phyloP scores from a whole-genome alignment of 2,329 filamentous ascomycete genomes.

The Pseudonectria foliicola region DNA sequence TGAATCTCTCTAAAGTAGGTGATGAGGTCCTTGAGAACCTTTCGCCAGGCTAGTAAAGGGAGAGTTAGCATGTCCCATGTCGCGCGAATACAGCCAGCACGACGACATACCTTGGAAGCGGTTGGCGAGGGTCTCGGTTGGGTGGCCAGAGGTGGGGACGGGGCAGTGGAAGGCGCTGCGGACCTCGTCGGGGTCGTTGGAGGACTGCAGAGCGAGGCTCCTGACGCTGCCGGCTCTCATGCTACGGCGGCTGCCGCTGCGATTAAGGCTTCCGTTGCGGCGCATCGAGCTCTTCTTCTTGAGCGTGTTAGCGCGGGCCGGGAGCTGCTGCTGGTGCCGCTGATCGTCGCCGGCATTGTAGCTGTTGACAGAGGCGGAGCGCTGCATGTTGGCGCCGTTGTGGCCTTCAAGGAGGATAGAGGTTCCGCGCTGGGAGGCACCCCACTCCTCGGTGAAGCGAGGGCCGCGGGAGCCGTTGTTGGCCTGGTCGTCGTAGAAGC shows the following conservation, averaged over 20 bases:
- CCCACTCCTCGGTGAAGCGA: constrained; percentile 65
- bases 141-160: constrained; percentile 78
- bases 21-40: constrained; percentile 90
- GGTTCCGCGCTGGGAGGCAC: constrained; percentile 59
- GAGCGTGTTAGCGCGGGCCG: constrained; percentile 60
- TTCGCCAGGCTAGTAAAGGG: constrained; percentile 70
- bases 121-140: constrained; percentile 79
- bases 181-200: constrained; percentile 58
- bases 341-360: constrained; percentile 41
- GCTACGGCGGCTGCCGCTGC: constrained; percentile 73
- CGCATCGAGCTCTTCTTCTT: constrained; percentile 83
- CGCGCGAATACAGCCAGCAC: not conserved
- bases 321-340: constrained; percentile 22
- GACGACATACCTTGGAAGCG: constrained; percentile 71
- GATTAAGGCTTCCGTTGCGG: constrained; percentile 65
- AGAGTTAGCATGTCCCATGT: not conserved
- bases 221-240: constrained; percentile 80
- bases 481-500: constrained; percentile 1
- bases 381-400: constrained; percentile 40
- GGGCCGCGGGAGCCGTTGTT: constrained; percentile 29
- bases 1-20: constrained; percentile 91
- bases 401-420: constrained; percentile 53
- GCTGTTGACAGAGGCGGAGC: constrained; percentile 54
- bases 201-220: constrained; percentile 67
- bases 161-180: constrained; percentile 87